These are phyloP conservation scores for Gossypium schwendimanii DNA, from an alignment of 441 rosid genomes.

Conservation along the genomic window DNA sequence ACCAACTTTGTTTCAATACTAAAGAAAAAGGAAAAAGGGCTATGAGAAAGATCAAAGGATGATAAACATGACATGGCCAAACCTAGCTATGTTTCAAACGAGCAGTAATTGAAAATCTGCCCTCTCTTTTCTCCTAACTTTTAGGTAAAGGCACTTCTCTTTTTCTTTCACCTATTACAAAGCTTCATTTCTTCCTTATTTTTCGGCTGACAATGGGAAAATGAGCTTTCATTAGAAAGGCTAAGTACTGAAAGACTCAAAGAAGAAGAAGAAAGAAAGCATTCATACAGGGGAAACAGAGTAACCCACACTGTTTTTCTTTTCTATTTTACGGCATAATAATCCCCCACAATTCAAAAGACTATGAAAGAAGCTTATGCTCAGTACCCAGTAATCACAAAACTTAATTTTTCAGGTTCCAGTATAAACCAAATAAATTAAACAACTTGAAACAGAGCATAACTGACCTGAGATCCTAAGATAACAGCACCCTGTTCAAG, in stretches of 20 bases:
- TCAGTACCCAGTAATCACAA: neutral
- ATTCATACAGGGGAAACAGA: neutral
- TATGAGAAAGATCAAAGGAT: neutral
- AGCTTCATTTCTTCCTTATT: neutral
- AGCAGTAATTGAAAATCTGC: neutral
- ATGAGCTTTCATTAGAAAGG: neutral
- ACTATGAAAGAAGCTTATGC: neutral
- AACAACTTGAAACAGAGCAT: neutral
- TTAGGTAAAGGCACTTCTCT: neutral
- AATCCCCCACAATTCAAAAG: neutral
- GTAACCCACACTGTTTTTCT: neutral
- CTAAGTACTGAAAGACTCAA: neutral
- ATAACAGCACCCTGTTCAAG: slow-evolving; percentile 68
- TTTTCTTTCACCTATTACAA: neutral
- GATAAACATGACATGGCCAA: slow-evolving; percentile 5
- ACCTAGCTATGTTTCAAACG: slow-evolving; percentile 5
- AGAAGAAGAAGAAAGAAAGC: neutral
- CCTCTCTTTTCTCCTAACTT: slow-evolving; percentile 6
- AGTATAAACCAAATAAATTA: neutral
- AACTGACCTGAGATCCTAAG: slow-evolving; percentile 70
- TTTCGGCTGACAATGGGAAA: neutral
- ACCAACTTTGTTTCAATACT: neutral
- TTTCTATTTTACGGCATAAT: neutral
- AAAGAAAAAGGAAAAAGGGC: slow-evolving; percentile 7
- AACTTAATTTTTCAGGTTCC: neutral